Evolutionary conservation across 2,329 filamentous ascomycete species (phyloP).

Genomic region (Lasiodiplodia theobromae): DNA sequence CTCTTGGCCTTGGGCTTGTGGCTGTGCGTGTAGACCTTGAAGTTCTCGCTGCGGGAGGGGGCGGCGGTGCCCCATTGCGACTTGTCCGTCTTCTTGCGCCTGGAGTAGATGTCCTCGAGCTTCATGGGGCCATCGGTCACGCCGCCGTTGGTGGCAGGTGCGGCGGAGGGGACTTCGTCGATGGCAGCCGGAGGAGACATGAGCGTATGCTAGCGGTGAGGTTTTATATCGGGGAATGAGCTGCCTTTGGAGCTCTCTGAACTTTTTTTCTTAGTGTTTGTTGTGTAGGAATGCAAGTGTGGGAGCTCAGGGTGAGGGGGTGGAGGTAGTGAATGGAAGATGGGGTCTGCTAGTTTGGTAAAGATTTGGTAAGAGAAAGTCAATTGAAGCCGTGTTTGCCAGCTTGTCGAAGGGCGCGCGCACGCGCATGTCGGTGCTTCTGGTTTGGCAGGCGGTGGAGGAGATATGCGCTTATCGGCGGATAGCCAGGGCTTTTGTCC

Average conservation of each 20-base stretch:
- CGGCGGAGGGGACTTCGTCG: slow-evolving; percentile 6
- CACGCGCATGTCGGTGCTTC: too few species aligned
- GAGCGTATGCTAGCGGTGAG: not conserved
- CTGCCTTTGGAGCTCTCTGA: not conserved
- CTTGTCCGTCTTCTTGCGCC: slow-evolving; percentile 74
- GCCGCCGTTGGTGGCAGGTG: slow-evolving; percentile 7
- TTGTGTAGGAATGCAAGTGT: not conserved
- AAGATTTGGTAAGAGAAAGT: slow-evolving; percentile 7
- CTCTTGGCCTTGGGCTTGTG: slow-evolving; percentile 78
- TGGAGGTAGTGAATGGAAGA: not conserved
- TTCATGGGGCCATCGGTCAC: slow-evolving; percentile 58
- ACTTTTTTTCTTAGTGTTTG: not conserved
- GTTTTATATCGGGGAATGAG: not conserved
- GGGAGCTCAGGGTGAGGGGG: not conserved
- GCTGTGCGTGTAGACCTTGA: slow-evolving; percentile 71
- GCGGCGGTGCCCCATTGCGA: slow-evolving; percentile 79
- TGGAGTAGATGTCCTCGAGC: slow-evolving; percentile 69
- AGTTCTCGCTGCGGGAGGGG: slow-evolving; percentile 79
- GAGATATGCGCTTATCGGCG: slow-evolving; percentile 27
- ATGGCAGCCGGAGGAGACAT: slow-evolving; percentile 20
- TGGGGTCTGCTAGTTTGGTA: not conserved
- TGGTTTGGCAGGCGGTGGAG: not conserved
- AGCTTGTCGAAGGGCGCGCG: slow-evolving; percentile 5
- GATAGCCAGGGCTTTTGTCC: slow-evolving; percentile 19
- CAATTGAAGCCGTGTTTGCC: not conserved